These are phyloP conservation scores for Phytophthora sansomeana DNA, from an alignment of 352 stramenopile species.

Conservation along the genomic window DNA sequence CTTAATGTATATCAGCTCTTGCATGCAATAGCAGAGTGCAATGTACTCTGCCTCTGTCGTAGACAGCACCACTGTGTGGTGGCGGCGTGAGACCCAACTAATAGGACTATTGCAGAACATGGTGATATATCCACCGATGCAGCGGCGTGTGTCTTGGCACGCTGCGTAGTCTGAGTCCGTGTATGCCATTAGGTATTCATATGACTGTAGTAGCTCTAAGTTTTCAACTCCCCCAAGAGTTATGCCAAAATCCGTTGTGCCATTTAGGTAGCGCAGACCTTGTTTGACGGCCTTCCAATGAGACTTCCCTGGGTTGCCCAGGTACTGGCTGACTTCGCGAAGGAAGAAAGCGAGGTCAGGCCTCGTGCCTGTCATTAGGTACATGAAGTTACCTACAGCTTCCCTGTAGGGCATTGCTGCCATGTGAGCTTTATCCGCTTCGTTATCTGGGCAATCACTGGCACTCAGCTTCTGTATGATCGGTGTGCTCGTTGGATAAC, in stretches of 20 bases:
- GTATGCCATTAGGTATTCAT: conserved; percentile 10
- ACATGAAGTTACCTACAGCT: conserved; percentile 13
- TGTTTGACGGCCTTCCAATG: conserved; percentile 9
- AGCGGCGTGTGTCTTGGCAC: conserved; percentile 5
- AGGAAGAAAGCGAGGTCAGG: too few relatives aligned
- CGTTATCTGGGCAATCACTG: not conserved
- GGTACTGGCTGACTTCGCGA: conserved; percentile 7
- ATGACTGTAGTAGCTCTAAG: conserved; percentile 10
- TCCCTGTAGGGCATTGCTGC: not conserved
- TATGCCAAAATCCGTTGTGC: not conserved
- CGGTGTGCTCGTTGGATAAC: not conserved
- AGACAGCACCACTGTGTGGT: conserved; percentile 1
- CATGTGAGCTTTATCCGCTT: not conserved
- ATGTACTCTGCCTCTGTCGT: not conserved
- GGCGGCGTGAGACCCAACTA: conserved; percentile 1
- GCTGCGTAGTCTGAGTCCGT: conserved; percentile 17
- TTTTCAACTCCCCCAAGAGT: not conserved
- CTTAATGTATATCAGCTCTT: too few relatives aligned
- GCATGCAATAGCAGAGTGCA: too few relatives aligned
- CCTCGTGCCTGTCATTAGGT: conserved; percentile 12
- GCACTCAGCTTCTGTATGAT: not conserved
- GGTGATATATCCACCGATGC: conserved; percentile 9
- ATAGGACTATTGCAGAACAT: conserved; percentile 18
- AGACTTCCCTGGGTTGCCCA: not conserved
- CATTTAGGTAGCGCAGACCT: not conserved